phyloP scores from a whole-genome alignment of 257 asterid genomes.

The Ilex asprella region DNA sequence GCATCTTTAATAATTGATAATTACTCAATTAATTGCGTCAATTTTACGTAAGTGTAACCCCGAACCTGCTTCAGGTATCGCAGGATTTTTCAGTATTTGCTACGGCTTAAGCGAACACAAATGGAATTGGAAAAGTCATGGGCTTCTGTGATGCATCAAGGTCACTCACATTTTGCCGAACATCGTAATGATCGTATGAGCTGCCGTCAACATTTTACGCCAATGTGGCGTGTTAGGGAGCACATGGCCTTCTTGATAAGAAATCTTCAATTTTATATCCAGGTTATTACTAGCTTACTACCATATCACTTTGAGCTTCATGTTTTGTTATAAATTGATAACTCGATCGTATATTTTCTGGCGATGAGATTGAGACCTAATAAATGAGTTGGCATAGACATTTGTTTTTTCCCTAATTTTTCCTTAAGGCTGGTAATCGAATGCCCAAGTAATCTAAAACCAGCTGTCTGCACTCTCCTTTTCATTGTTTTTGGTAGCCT shows the following conservation, averaged over 20 bases:
- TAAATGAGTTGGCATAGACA: no score
- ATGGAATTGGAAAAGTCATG: slow-evolving; percentile 97
- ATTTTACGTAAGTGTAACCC: slow-evolving; percentile 13
- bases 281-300: slow-evolving; percentile 36
- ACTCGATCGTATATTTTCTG: neutral
- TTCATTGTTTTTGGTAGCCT: no score
- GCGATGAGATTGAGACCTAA: neutral
- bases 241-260: slow-evolving; percentile 98
- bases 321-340: neutral
- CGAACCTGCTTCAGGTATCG: slow-evolving; percentile 55
- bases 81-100: slow-evolving; percentile 87
- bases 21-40: no score
- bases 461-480: no score
- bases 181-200: slow-evolving; percentile 35
- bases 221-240: slow-evolving; percentile 97
- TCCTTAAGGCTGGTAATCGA: no score
- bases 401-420: no score
- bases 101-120: slow-evolving; percentile 84
- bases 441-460: no score
- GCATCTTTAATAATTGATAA: no score
- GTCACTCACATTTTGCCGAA: slow-evolving; percentile 72
- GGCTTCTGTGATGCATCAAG: slow-evolving; percentile 97
- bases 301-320: neutral
- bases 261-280: slow-evolving; percentile 91
- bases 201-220: slow-evolving; percentile 64